These are phyloP conservation scores for Mycena polygramma DNA, from an alignment of 768 basidiomycete genomes.

Conservation along the genomic window DNA sequence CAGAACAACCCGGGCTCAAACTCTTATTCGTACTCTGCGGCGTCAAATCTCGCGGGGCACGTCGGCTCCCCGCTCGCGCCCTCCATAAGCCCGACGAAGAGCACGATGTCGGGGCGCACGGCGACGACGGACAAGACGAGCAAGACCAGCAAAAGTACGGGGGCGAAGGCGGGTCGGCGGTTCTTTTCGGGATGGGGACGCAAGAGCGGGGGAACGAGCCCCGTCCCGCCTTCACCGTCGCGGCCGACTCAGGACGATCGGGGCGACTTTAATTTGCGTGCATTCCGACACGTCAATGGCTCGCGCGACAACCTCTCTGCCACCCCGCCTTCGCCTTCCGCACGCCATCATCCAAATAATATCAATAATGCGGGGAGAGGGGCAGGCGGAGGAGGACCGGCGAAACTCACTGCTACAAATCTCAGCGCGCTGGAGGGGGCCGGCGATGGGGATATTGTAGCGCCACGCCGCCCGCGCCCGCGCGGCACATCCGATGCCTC, in stretches of 20 bases:
- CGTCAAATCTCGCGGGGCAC: neutral
- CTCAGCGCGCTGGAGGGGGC: constrained; percentile 9
- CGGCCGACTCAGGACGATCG: neutral
- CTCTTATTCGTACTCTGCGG: neutral
- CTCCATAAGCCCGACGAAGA: constrained; percentile 15
- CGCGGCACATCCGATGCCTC: constrained; percentile 23
- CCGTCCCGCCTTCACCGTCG: neutral
- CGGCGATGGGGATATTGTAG: neutral
- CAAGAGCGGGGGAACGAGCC: neutral
- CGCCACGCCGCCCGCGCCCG: constrained; percentile 24
- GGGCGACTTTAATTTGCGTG: constrained; percentile 28
- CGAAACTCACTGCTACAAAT: constrained; percentile 10
- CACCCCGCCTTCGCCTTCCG: neutral
- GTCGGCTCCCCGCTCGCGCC: constrained; percentile 19
- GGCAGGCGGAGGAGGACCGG: neutral
- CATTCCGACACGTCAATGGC: constrained; percentile 31
- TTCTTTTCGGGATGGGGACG: constrained; percentile 23
- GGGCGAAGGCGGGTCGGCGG: constrained; percentile 16
- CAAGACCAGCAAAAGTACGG: neutral
- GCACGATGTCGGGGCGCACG: neutral
- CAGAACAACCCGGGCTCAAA: no score
- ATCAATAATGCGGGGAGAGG: neutral
- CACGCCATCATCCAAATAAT: neutral
- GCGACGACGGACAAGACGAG: neutral
- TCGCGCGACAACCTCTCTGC: no score